A percentile compares a stretch with the other conserved stretches of the same genome.
Evolutionary conservation across 495 filamentous ascomycete genomes (phyloP).

Genomic region (Xylaria intraflava): DNA sequence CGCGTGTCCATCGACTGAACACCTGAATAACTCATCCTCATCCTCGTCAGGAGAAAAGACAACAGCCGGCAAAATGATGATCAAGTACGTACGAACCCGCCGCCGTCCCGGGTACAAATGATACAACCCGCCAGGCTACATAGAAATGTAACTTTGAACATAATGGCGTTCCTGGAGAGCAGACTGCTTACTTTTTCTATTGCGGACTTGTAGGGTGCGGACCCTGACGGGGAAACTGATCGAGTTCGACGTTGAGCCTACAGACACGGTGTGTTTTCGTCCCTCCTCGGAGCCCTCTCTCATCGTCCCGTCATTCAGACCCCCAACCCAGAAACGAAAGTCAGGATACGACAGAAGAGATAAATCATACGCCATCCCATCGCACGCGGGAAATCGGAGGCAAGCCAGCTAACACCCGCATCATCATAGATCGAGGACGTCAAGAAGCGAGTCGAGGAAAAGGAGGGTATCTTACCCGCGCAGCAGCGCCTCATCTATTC

Average conservation of each 20-base stretch:
- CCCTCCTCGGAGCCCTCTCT: background rate
- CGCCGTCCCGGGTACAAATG: constrained; percentile 6
- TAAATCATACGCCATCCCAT: background rate
- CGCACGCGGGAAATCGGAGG: background rate
- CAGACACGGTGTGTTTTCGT: constrained; percentile 65
- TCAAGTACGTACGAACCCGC: constrained; percentile 32
- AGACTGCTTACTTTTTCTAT: background rate
- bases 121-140: background rate
- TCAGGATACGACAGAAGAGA: background rate
- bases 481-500: constrained; percentile 95
- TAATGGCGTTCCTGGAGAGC: background rate
- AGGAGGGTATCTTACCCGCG: constrained; percentile 95
- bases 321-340: background rate
- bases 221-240: constrained; percentile 98
- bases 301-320: background rate
- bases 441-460: constrained; percentile 98
- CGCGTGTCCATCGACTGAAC: background rate
- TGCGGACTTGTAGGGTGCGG: constrained; percentile 61
- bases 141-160: background rate
- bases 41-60: background rate
- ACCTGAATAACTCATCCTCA: background rate
- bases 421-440: constrained; percentile 70
- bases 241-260: constrained; percentile 87
- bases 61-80: constrained; percentile 36
- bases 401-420: background rate